Conservation (phyloP, 805 yeast species). For the Brettanomyces custersianus region DNA sequence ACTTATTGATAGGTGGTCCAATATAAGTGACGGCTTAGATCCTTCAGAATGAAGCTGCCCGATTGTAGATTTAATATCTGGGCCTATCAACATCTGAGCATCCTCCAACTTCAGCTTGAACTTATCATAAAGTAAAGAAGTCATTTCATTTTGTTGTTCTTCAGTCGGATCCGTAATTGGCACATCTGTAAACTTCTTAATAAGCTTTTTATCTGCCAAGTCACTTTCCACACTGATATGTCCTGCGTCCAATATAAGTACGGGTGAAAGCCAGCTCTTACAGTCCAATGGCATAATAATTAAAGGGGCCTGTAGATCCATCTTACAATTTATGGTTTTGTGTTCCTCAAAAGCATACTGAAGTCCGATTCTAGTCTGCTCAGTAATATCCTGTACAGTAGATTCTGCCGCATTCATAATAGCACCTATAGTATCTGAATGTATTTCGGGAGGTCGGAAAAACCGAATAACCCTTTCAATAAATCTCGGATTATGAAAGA, state of each 20-base stretch:
- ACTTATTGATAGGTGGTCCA: constrained; percentile 69
- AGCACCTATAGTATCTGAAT: constrained; percentile 81
- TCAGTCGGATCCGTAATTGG: constrained; percentile 43
- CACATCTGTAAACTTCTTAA: constrained; percentile 61
- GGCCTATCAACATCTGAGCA: constrained; percentile 84
- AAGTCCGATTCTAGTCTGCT: constrained; percentile 84
- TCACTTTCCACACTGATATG: constrained; percentile 81
- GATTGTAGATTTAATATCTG: constrained; percentile 69
- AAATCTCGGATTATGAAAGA: constrained; percentile 80
- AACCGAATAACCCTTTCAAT: constrained; percentile 67
- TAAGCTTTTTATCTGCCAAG: constrained; percentile 58
- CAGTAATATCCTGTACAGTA: constrained; percentile 82
- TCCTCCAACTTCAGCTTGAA: constrained; percentile 70
- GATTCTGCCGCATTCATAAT: constrained; percentile 92
- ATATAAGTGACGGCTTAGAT: constrained; percentile 46
- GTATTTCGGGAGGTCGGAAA: constrained; percentile 81
- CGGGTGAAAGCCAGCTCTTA: constrained; percentile 71
- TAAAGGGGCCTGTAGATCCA: constrained; percentile 91
- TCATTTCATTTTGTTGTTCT: constrained; percentile 58
- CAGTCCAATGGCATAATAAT: constrained; percentile 82
- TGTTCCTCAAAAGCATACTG: constrained; percentile 94
- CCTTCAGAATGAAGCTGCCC: constrained; percentile 49
- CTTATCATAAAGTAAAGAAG: constrained; percentile 81
- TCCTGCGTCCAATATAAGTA: constrained; percentile 91
- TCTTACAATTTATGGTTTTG: constrained; percentile 73